Conservation (phyloP, 805 yeast genomes). For the Ogataea kodamae region DNA sequence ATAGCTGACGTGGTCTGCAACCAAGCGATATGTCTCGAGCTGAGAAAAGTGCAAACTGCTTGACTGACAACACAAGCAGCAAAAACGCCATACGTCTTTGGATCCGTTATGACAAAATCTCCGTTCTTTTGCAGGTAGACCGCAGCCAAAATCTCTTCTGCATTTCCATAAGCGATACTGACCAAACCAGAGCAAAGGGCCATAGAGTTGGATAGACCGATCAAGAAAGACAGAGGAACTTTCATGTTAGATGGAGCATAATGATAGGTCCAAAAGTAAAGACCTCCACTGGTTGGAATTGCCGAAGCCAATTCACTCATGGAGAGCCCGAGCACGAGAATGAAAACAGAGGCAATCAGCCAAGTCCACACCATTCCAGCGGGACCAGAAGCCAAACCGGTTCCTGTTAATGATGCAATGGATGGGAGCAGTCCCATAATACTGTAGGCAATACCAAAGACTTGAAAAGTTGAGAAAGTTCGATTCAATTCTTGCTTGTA, state of each 20-base stretch:
- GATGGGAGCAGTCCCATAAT: slow-evolving; percentile 72
- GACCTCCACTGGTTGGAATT: slow-evolving; percentile 73
- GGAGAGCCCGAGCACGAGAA: slow-evolving; percentile 54
- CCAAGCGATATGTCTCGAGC: slow-evolving; percentile 54
- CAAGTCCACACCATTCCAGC: slow-evolving; percentile 72
- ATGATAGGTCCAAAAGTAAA: slow-evolving; percentile 65
- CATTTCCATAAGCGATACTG: slow-evolving; percentile 67
- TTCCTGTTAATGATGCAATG: slow-evolving; percentile 51
- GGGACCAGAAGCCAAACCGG: slow-evolving; percentile 61
- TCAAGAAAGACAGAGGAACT: slow-evolving; percentile 55
- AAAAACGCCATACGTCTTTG: slow-evolving; percentile 59
- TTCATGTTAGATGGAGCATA: slow-evolving; percentile 55
- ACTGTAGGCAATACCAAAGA: slow-evolving; percentile 68
- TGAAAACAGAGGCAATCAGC: slow-evolving; percentile 55
- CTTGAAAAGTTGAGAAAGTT: slow-evolving; percentile 56
- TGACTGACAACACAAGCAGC: slow-evolving; percentile 57
- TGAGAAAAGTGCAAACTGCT: slow-evolving; percentile 48
- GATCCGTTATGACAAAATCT: slow-evolving; percentile 49
- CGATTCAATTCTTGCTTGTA: slow-evolving; percentile 67
- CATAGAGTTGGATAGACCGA: slow-evolving; percentile 65
- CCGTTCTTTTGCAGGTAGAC: slow-evolving; percentile 52
- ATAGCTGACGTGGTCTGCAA: slow-evolving; percentile 58
- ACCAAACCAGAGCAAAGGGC: slow-evolving; percentile 66
- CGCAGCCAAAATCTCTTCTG: slow-evolving; percentile 55
- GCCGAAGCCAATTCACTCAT: slow-evolving; percentile 68